These are phyloP conservation scores for Climacium dendroides DNA, from an alignment of 225 moss, liverwort and hornwort species.

Conservation along the genomic window DNA sequence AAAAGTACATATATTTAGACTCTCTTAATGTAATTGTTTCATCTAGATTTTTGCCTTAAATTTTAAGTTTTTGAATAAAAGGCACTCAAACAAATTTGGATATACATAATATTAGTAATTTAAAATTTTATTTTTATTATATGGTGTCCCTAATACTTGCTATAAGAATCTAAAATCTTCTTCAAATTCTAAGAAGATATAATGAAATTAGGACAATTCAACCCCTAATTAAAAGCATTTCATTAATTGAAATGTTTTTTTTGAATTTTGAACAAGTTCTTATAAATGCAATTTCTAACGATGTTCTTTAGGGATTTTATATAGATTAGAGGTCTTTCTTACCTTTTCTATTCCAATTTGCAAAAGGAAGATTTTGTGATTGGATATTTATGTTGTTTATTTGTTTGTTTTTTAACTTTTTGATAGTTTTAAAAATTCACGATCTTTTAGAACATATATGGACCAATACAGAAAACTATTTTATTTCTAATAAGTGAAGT, in stretches of 20 bases:
- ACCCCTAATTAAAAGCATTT: not conserved
- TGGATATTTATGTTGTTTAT: not conserved
- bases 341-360: not conserved
- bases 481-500: not conserved
- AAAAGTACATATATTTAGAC: not conserved
- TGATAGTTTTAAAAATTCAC: not conserved
- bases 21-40: too few species aligned
- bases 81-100: accelerated
- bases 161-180: not conserved
- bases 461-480: not conserved
- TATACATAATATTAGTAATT: not conserved
- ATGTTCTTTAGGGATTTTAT: not conserved
- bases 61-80: too few species aligned
- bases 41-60: not conserved
- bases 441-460: not conserved
- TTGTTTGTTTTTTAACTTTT: not conserved
- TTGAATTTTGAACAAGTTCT: not conserved
- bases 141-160: not conserved
- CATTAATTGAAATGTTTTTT: too few species aligned
- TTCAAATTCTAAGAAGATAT: not conserved
- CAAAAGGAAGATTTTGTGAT: not conserved
- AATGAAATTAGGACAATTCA: not conserved
- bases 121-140: not conserved
- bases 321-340: not conserved
- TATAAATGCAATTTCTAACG: not conserved